Evolutionary conservation across 345 rosid species (phyloP).

Genomic region (Firmiana major): DNA sequence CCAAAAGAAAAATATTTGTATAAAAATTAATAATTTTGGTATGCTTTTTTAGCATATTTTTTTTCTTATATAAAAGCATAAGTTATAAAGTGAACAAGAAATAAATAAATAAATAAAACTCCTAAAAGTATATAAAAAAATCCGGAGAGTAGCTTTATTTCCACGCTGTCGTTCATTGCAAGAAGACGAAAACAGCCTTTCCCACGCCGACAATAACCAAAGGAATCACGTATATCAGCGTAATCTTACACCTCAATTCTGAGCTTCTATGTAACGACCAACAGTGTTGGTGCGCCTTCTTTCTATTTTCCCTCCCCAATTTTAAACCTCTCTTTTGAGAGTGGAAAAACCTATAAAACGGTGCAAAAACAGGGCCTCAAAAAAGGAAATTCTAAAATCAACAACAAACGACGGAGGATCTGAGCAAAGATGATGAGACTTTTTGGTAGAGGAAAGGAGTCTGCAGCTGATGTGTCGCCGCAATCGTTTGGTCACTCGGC

Average conservation of each 20-base stretch:
- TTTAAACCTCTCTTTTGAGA: slow-evolving; percentile 19
- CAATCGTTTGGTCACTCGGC: slow-evolving; percentile 29
- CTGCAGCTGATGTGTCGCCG: slow-evolving; percentile 35
- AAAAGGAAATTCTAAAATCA: not conserved
- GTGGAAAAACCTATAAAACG: not conserved
- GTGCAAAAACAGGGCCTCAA: not conserved
- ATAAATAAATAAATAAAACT: not conserved
- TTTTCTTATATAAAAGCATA: not conserved
- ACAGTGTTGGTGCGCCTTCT: not conserved
- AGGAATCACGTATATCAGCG: not conserved
- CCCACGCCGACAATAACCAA: not conserved
- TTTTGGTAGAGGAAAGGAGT: slow-evolving; percentile 40
- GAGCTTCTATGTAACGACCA: not conserved
- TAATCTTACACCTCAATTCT: not conserved
- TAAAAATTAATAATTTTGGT: not conserved
- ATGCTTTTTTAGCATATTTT: not conserved
- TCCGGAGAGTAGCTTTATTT: not conserved
- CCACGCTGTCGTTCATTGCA: not conserved
- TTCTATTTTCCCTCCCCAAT: slow-evolving; percentile 30
- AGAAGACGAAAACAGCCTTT: not conserved
- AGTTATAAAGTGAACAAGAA: not conserved
- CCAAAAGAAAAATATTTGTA: too few species aligned
- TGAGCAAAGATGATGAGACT: slow-evolving; percentile 35
- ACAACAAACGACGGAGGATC: not conserved
- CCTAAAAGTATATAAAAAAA: not conserved